phyloP scores from a whole-genome alignment of 202 grass and related monocot genomes.

The Dendrocalamus latiflorus region DNA sequence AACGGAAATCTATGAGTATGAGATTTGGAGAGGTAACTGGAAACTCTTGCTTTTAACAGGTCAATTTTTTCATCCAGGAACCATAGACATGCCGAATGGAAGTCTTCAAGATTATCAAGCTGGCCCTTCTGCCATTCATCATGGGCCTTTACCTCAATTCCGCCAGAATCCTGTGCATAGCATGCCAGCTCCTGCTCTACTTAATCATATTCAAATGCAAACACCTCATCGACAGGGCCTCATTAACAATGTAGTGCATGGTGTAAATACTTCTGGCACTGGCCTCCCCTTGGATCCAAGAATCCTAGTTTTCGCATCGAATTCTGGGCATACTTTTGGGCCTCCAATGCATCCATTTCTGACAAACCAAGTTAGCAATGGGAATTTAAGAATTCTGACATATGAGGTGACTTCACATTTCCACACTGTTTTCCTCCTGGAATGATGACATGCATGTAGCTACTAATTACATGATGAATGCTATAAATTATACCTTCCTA shows the following conservation, averaged over 20 bases:
- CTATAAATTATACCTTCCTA: slow-evolving; percentile 1
- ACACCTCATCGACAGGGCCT: slow-evolving; percentile 31
- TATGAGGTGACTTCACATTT: slow-evolving; percentile 46
- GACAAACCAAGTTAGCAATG: slow-evolving; percentile 26
- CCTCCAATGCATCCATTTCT: slow-evolving; percentile 20
- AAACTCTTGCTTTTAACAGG: slow-evolving; percentile 28
- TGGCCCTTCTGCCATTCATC: slow-evolving; percentile 32
- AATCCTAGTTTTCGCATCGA: slow-evolving; percentile 26
- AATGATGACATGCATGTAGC: background rate
- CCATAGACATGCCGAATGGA: slow-evolving; percentile 25
- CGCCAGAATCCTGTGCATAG: slow-evolving; percentile 39
- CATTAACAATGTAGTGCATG: slow-evolving; percentile 30
- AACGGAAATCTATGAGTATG: slow-evolving; percentile 16
- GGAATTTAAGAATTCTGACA: slow-evolving; percentile 33
- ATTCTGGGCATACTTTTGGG: slow-evolving; percentile 32
- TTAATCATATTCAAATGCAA: slow-evolving; percentile 37
- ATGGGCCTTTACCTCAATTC: slow-evolving; percentile 37
- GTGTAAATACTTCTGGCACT: slow-evolving; percentile 32
- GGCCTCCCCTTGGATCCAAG: slow-evolving; percentile 44
- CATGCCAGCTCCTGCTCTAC: slow-evolving; percentile 32
- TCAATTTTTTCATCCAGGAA: slow-evolving; percentile 30
- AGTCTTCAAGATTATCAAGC: slow-evolving; percentile 39
- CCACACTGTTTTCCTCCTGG: background rate
- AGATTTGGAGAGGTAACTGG: slow-evolving; percentile 21
- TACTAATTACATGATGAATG: background rate